A percentile compares a stretch with the other conserved stretches of the same genome.
Conservation (phyloP, 129 eudicot genomes). For the Centaurea solstitialis region DNA sequence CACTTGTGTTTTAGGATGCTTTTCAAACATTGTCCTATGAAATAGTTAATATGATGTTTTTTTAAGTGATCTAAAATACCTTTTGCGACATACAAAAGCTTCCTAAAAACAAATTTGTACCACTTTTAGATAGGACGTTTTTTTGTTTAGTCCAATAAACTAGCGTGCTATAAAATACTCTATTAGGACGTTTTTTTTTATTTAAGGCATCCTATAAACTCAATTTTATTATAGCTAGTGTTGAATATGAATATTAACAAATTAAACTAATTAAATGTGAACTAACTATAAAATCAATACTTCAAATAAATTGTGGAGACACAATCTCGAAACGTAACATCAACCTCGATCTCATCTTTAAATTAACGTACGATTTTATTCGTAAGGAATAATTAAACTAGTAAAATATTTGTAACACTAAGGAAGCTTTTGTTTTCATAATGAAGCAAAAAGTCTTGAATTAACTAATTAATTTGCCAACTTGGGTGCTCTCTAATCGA, state of each 20-base stretch:
- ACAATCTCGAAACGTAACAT: slow-evolving; percentile 31
- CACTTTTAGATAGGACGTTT: too few relatives aligned
- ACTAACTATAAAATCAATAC: slow-evolving; percentile 11
- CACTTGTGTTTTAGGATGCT: too few relatives aligned
- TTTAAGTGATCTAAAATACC: too few relatives aligned
- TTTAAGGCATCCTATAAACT: too few relatives aligned
- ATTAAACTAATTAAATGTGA: background rate
- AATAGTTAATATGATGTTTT: too few relatives aligned
- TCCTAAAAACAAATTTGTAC: too few relatives aligned
- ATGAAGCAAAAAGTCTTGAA: slow-evolving; percentile 8
- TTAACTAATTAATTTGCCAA: slow-evolving; percentile 18
- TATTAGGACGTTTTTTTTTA: too few relatives aligned
- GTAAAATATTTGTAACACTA: background rate
- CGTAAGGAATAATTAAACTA: slow-evolving; percentile 24
- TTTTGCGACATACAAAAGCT: too few relatives aligned
- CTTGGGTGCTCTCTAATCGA: slow-evolving; percentile 19
- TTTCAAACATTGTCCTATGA: too few relatives aligned
- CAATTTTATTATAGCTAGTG: too few relatives aligned
- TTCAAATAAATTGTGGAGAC: slow-evolving; percentile 28
- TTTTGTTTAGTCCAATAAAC: too few relatives aligned
- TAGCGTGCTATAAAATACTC: too few relatives aligned
- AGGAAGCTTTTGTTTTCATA: slow-evolving; percentile 2
- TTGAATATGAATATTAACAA: background rate
- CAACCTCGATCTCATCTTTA: slow-evolving; percentile 12
- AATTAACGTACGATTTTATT: background rate